Base-by-base conservation (phyloP, 1,284 basidiomycete genomes). In the Tilletia caries region DNA sequence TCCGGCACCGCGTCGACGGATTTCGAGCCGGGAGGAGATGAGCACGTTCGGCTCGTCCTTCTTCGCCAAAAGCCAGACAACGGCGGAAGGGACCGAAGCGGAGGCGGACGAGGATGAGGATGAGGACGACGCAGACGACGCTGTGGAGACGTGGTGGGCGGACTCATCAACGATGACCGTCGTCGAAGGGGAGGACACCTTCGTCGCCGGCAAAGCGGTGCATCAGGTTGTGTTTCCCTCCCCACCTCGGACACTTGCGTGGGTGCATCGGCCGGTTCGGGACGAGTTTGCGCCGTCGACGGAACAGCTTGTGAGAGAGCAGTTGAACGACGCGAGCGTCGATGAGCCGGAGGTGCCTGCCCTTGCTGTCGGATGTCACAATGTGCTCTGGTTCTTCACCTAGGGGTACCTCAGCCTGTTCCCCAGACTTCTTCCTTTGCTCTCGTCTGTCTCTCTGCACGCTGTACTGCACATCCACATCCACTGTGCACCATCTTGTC, bases 331-430 rank as follows among this genome's bases (percentile, higher is more conserved):
- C 27, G 52, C 52, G 12, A 23, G 52, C 23, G 25, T 54, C 52
- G 52, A 54, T 27, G 52, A 54, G 52, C 52, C 52, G 25, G 52
- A 54, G 25, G 52, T 54, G n/a, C 52, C 52, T 15, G 52, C 52
- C 12, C 52, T 54, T 13, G 52, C 52, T 15, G 52, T 54, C 13
- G 52, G 25, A 15, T 54, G 52, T 29, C 25, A 29, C 25, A 54
- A 29, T 13, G 29, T 29, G 52, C 20, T 54, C 15, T 54, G 52
- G 52, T 54, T 54, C 52, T 54, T 54, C 23, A 54, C 52, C 1
- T 54, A 23, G 27, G 10, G 23, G n/a, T n/a, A n/a, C n/a, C n/a
- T n/a, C n/a, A n/a, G n/a, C n/a, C n/a, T n/a, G n/a, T n/a, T n/a
- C n/a, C n/a, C n/a, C n/a, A n/a, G n/a, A n/a, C n/a, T n/a, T n/a